Evolutionary conservation across 345 rosid species (phyloP).

Genomic region (Ceriops zippeliana): DNA sequence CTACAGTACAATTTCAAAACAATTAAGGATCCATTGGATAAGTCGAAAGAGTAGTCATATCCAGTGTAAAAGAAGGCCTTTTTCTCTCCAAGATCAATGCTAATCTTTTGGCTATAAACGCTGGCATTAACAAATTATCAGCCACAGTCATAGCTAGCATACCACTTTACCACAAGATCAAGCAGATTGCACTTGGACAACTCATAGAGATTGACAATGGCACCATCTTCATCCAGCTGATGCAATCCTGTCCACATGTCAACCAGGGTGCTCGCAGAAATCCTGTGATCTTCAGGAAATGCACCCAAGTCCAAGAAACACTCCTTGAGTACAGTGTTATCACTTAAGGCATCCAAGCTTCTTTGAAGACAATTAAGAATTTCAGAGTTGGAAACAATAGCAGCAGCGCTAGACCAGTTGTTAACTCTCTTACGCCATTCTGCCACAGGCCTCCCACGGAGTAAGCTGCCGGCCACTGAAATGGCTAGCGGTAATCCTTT

Average conservation of each 20-base stretch:
- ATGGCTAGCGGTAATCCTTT: constrained; percentile 30
- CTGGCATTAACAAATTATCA: too few species aligned
- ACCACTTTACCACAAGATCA: background rate
- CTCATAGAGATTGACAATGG: constrained; percentile 9
- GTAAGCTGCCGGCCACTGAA: constrained; percentile 26
- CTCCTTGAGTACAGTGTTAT: constrained; percentile 3
- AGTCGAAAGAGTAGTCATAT: too few species aligned
- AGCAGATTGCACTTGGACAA: background rate
- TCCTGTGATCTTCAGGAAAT: constrained; percentile 13
- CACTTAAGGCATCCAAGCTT: constrained; percentile 8
- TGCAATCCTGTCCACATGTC: constrained; percentile 15
- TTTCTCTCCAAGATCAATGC: too few species aligned
- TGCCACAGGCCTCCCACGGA: constrained; percentile 14
- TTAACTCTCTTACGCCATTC: constrained; percentile 21
- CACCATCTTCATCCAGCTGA: constrained; percentile 9
- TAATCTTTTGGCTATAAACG: too few species aligned
- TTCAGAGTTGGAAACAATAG: constrained; percentile 12
- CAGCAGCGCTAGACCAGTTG: constrained; percentile 17
- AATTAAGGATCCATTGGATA: too few species aligned
- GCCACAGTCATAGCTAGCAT: too few species aligned
- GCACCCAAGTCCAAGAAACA: constrained; percentile 14
- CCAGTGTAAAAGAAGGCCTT: too few species aligned
- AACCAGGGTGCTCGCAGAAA: constrained; percentile 8
- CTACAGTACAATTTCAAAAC: too few species aligned
- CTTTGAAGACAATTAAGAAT: constrained; percentile 24